Conservation (phyloP, 768 basidiomycete genomes). For the Hydnomerulius pinastri region DNA sequence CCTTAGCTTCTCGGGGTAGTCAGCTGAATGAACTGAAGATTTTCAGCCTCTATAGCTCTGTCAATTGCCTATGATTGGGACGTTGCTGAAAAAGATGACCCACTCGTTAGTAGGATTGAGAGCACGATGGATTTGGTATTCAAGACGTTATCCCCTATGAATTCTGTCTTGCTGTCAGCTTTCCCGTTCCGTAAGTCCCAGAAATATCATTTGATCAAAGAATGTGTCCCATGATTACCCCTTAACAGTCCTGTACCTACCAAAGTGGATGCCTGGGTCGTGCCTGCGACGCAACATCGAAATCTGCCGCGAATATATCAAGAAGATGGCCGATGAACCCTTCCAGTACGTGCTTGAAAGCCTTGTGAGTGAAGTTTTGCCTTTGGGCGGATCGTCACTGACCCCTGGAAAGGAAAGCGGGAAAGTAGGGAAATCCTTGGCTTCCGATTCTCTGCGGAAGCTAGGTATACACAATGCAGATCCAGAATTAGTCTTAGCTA, state of each 20-base stretch:
- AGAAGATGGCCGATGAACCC: background rate
- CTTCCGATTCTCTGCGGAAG: background rate
- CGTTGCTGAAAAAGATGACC: background rate
- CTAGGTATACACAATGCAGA: background rate
- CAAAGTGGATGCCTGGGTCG: background rate
- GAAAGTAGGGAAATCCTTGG: background rate
- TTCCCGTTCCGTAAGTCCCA: slow-evolving; percentile 4
- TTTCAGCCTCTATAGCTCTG: background rate
- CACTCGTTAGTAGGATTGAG: background rate
- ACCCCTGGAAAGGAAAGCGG: background rate
- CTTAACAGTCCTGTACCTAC: background rate
- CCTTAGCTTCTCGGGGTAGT: background rate
- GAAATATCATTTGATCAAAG: background rate
- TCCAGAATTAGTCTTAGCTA: background rate
- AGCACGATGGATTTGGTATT: background rate
- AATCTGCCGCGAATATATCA: background rate
- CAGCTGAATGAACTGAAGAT: background rate
- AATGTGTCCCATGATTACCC: background rate
- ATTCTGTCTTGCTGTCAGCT: slow-evolving; percentile 1
- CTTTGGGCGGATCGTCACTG: background rate
- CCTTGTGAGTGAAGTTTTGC: background rate
- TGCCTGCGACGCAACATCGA: background rate
- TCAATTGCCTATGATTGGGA: slow-evolving; percentile 2
- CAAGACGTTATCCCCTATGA: background rate
- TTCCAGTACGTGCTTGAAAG: background rate